Evolutionary conservation across 805 yeast genomes (phyloP), one percentile per base, ranked within the genome.

Genomic region (Metschnikowia similis): DNA sequence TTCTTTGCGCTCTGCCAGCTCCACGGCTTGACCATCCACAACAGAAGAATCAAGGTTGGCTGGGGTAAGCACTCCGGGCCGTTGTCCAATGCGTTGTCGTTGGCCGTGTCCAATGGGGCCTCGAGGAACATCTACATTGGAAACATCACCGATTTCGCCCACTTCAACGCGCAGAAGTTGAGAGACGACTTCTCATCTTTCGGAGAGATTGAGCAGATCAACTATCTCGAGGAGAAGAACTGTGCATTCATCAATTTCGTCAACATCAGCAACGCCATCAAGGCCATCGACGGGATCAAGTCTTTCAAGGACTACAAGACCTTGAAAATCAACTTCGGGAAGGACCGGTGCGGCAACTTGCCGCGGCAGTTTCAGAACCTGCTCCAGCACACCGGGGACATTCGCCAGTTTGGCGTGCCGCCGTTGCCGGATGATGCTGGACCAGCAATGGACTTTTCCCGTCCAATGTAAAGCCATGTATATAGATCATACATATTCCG

Each of bases 11-110:
- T 89, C 87, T 85, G 96, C 56, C 90, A 89, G 62, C 74, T 90
- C 55, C 95, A 90, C 63, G 97, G 97, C 0, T 74, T 92, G 52
- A 81, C 90, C 16, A 86, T 92, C 52, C 96, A 88, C 64, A 85
- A 85, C 65, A 79, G 95, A 61, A 80, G 91, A 61, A 85, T 92
- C 57, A 89, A 88, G 66, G 90, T 92, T 49, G 97, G 97, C 17
- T 92, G 99, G 98, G 99, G 98, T 42, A 91, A 89, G 68, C 97
- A 92, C 64, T 84, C 96, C 6, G 98, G 98, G 9, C 90, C 96
- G 1, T 75, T 92, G 55, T 84, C 95, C 9, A 87, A 88, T 57
- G 90, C 96, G 2, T 77, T 92, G 50, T 86, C 91, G 7, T 72
- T 87, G 50, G 97, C 97, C 0, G 96, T 91, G 27, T 84, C 94